A percentile compares a stretch with the other conserved stretches of the same genome.
Conservation (phyloP, 192 early-diverging fungal species). For the Coemansia sp. region DNA sequence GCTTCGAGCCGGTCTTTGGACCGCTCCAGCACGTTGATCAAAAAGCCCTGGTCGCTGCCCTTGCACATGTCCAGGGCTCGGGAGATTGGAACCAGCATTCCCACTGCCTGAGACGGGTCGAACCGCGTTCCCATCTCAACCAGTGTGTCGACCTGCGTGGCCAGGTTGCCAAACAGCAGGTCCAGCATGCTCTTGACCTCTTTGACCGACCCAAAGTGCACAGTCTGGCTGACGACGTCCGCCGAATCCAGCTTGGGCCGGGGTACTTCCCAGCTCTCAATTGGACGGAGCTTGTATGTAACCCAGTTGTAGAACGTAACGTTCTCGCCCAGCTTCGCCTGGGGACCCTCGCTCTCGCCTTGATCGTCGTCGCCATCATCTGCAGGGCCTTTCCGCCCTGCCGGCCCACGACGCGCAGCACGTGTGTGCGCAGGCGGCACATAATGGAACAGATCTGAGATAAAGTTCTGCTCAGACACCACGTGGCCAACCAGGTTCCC, state of each 20-base stretch:
- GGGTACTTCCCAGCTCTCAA: constrained; percentile 38
- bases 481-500: constrained; percentile 62
- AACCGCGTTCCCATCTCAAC: constrained; percentile 75
- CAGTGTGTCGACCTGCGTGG: constrained; percentile 68
- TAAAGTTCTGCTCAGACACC: constrained; percentile 87
- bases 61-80: constrained; percentile 65
- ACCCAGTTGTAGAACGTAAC: constrained; percentile 53
- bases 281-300: constrained; percentile 36
- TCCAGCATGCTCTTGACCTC: constrained; percentile 75
- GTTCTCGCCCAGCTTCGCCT: constrained; percentile 23
- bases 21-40: constrained; percentile 65
- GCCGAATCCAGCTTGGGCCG: constrained; percentile 46
- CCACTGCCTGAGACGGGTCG: constrained; percentile 71
- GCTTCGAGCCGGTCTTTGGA: constrained; percentile 63
- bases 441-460: constrained; percentile 81
- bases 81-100: constrained; percentile 83
- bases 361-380: not conserved
- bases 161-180: constrained; percentile 71
- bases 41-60: constrained; percentile 70
- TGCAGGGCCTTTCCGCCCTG: not conserved
- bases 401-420: constrained; percentile 16
- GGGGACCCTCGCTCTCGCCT: constrained; percentile 6
- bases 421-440: constrained; percentile 47
- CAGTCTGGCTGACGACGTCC: constrained; percentile 37
- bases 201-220: constrained; percentile 51